phyloP scores from a whole-genome alignment of 257 asterid genomes.

The Galeopsis tetrahit region DNA sequence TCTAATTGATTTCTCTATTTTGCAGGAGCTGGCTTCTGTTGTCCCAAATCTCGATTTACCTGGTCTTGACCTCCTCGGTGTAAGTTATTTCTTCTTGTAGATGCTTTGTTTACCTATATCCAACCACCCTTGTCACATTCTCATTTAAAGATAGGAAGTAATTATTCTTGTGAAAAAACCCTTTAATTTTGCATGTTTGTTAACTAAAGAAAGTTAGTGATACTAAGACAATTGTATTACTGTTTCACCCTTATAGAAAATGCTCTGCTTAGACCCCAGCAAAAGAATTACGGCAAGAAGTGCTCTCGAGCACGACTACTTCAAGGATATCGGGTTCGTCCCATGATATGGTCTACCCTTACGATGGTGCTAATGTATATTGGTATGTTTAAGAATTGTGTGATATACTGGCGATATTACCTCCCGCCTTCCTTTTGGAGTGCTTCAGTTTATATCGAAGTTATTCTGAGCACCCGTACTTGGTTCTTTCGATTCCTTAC shows the following conservation, averaged over 20 bases:
- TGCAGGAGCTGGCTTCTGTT: slow-evolving; percentile 72
- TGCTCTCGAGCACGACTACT: slow-evolving; percentile 93
- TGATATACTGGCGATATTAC: slow-evolving; percentile 36
- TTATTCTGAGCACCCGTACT: slow-evolving; percentile 38
- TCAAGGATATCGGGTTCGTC: slow-evolving; percentile 75
- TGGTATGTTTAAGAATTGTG: slow-evolving; percentile 44
- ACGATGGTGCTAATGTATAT: slow-evolving; percentile 62
- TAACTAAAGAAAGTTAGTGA: slow-evolving; percentile 26
- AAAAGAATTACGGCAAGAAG: slow-evolving; percentile 83
- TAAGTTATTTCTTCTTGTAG: slow-evolving; percentile 49
- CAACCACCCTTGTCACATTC: slow-evolving; percentile 8
- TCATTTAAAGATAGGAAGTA: slow-evolving; percentile 7
- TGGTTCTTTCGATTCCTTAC: slow-evolving; percentile 38
- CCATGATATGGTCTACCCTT: slow-evolving; percentile 46
- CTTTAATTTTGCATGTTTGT: neutral
- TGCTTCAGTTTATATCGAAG: slow-evolving; percentile 38
- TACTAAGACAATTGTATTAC: slow-evolving; percentile 19
- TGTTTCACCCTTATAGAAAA: slow-evolving; percentile 46
- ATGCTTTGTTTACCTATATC: neutral
- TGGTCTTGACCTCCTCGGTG: slow-evolving; percentile 87
- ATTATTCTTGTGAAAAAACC: slow-evolving; percentile 4
- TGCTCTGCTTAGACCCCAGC: slow-evolving; percentile 92
- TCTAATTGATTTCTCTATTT: slow-evolving; percentile 30
- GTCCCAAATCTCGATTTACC: slow-evolving; percentile 78
- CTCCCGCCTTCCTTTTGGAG: slow-evolving; percentile 39